These are phyloP conservation scores for Testicularia cyperi DNA, from an alignment of 1,284 basidiomycete genomes.

Conservation along the genomic window DNA sequence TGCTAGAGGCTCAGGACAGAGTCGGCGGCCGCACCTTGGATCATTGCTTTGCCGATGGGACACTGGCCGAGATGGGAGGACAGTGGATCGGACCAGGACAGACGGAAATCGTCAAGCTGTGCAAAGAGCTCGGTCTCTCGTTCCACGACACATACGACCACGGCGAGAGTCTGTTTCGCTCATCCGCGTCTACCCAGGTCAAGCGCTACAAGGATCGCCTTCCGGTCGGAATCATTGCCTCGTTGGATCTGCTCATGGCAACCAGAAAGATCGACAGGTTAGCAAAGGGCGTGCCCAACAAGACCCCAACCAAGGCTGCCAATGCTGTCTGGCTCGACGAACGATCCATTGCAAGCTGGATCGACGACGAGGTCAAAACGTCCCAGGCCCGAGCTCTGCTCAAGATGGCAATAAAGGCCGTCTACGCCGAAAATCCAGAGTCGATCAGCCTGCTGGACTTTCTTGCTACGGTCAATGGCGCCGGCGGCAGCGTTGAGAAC, in stretches of 20 bases:
- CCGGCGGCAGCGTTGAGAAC: constrained; percentile 27
- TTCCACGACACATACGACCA: constrained; percentile 33
- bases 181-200: constrained; percentile 17
- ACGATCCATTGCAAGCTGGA: constrained; percentile 33
- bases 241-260: constrained; percentile 25
- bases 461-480: constrained; percentile 21
- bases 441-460: constrained; percentile 34
- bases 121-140: constrained; percentile 60
- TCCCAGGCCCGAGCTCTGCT: constrained; percentile 24
- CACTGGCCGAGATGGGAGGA: constrained; percentile 63
- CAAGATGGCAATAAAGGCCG: constrained; percentile 31
- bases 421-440: constrained; percentile 33
- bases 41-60: constrained; percentile 53
- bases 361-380: constrained; percentile 29
- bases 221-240: constrained; percentile 24
- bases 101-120: constrained; percentile 62
- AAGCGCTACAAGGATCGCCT: constrained; percentile 27
- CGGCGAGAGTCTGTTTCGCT: constrained; percentile 27
- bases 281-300: constrained; percentile 18
- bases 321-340: constrained; percentile 26
- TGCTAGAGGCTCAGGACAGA: constrained; percentile 63
- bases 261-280: constrained; percentile 35
- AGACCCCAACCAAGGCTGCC: constrained; percentile 11
- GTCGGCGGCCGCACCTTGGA: constrained; percentile 62
- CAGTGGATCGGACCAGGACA: constrained; percentile 64